Evolutionary conservation across 1,284 basidiomycete genomes (phyloP), one percentile per base, ranked within the genome.

Genomic region (Omphalotus olearius): DNA sequence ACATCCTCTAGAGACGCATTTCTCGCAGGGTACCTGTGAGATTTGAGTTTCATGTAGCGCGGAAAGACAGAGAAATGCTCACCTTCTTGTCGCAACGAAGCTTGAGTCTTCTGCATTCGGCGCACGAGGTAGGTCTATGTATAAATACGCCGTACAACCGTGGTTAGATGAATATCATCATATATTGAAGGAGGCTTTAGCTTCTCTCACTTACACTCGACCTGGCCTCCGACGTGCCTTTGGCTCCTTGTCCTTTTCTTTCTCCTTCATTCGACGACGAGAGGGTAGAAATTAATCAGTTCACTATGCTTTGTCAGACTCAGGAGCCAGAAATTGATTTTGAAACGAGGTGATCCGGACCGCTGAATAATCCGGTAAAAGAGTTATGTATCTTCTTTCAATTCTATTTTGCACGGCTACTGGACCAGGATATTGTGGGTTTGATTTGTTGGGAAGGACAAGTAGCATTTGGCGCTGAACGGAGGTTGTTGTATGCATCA

Each of bases 61-160:
- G 42, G 47, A 42, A 52, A 23, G 20, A 51, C 64, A 13, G 30
- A 3, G 26, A 33, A 33, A 13, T 10, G 2, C 13, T 25, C 59
- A 83, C 85, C 66, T 82, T 81, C 59, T 82, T 78, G 64, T 88
- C 85, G 61, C 86, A 89, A 40, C 79, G 75, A 53, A 89, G 69
- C 64, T 89, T 90, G 50, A 89, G 70, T 51, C 87, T 71, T 56
- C 85, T 72, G 64, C 85, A 88, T 68, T 88, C 85, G 5, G 84
- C 83, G 61, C 85, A 88, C 16, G 82, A 82, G 9, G 85, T 84
- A 5, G 84, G 82, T 18, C 54, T 56, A 35, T 37, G 11, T 18
- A 2, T 14, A 23, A 13, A 30, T n/a, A 26, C 4, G 13, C 45
- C n/a, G n/a, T n/a, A n/a, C n/a, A n/a, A n/a, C 33, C 33, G 16